Evolutionary conservation across 495 filamentous ascomycete species (phyloP).

Genomic region (Aspergillus steynii): DNA sequence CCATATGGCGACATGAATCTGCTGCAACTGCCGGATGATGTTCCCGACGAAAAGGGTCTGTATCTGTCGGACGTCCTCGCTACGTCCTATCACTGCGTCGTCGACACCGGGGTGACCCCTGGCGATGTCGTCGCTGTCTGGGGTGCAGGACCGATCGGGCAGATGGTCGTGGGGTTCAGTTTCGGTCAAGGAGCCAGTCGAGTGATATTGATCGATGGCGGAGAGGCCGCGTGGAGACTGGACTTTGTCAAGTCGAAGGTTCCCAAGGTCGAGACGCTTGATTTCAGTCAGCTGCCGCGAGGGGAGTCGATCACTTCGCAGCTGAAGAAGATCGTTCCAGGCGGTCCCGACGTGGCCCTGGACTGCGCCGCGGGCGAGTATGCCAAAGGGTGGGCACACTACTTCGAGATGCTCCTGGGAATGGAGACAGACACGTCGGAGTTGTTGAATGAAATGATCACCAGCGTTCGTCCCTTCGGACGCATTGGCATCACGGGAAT

Average conservation of each 20-base stretch:
- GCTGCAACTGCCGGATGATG: slow-evolving; percentile 72
- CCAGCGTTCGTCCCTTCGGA: slow-evolving; percentile 72
- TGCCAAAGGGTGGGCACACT: slow-evolving; percentile 79
- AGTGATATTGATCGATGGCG: slow-evolving; percentile 80
- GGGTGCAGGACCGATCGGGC: slow-evolving; percentile 75
- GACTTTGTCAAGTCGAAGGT: slow-evolving; percentile 64
- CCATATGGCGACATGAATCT: slow-evolving; percentile 83
- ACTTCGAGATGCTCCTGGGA: slow-evolving; percentile 70
- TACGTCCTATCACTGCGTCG: slow-evolving; percentile 79
- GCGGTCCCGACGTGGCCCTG: slow-evolving; percentile 74
- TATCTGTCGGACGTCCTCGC: slow-evolving; percentile 79
- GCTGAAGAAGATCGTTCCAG: slow-evolving; percentile 70
- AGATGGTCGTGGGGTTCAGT: slow-evolving; percentile 75
- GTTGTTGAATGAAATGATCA: slow-evolving; percentile 86
- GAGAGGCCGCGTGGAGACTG: slow-evolving; percentile 61
- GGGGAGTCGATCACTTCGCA: slow-evolving; percentile 64
- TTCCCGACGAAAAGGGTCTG: slow-evolving; percentile 85
- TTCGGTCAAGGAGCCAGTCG: slow-evolving; percentile 70
- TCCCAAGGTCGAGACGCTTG: slow-evolving; percentile 61
- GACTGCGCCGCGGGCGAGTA: slow-evolving; percentile 88
- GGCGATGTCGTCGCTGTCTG: slow-evolving; percentile 71
- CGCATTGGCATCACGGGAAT: slow-evolving; percentile 76
- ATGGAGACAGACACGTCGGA: slow-evolving; percentile 86
- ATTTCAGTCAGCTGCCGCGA: slow-evolving; percentile 54
- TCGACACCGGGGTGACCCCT: slow-evolving; percentile 79